Evolutionary conservation across 257 asterid genomes (phyloP), one percentile per base, ranked within the genome.

Genomic region (Solanum pimpinellifolium): DNA sequence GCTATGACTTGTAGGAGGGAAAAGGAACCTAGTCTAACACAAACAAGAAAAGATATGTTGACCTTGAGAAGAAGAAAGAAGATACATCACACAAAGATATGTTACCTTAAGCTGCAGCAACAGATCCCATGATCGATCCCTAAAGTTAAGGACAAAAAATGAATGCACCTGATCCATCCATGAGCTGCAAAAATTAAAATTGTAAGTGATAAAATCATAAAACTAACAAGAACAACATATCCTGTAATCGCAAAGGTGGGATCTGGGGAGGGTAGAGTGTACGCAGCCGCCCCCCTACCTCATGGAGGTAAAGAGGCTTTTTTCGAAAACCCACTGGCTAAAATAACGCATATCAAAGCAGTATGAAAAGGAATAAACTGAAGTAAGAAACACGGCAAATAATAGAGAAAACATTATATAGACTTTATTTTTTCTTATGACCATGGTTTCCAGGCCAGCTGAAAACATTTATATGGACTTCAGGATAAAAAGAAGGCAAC

Each of bases 101-200:
- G 62, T 33, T 93, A 96, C 99, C 94, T 93, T 93, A 74, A 96
- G 94, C 89, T 94, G 95, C 90, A 93, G 89, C 84, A 96, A 90
- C 72, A 83, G 75, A 73, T 66, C 85, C 96, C 94, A 93, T 73
- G 93, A 88, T 72, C 98, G 94, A 77, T 94, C 94, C 87, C 86
- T 89, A 62, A 76, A 83, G 88, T 90, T 84, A 66, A 90, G 94
- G 87, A 91, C 89, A 74, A 93, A 94, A 88, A 93, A 96, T 66
- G 44, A 91, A 90, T 73, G 88, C 88, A 93, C 96, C 89, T 93
- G 94, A 88, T 94, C 95, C 91, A 91, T 87, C 99, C 99, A 96
- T 90, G 90, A 91, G 59, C 99, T 96, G 90, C 59, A 87, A 68
- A 89, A 85, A 85, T 33, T 84, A n/a, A 75, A 90, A 84, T 82